phyloP scores from a whole-genome alignment of 768 basidiomycete species.

The Fibroporia radiculosa region DNA sequence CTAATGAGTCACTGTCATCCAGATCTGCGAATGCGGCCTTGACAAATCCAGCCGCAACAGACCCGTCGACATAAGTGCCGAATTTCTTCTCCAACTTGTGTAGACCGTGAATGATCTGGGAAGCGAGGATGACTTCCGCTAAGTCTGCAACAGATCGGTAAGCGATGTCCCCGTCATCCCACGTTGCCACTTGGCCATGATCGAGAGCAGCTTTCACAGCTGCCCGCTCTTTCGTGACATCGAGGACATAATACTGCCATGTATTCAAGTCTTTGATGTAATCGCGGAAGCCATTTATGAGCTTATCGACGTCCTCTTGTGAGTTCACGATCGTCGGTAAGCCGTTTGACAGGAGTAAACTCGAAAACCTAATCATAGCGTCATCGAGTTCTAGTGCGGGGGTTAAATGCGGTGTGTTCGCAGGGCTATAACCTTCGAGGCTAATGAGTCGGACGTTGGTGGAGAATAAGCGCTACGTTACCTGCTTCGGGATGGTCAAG shows the following conservation, averaged over 20 bases:
- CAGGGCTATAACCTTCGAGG: conserved; percentile 72
- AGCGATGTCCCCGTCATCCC: conserved; percentile 53
- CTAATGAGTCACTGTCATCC: conserved; percentile 43
- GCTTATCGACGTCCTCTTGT: conserved; percentile 55
- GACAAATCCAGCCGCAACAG: conserved; percentile 66
- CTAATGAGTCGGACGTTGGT: background rate
- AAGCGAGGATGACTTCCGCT: conserved; percentile 50
- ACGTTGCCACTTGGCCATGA: conserved; percentile 38
- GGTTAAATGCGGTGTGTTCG: conserved; percentile 84
- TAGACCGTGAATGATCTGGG: conserved; percentile 51
- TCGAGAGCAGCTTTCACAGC: conserved; percentile 48
- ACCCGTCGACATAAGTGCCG: conserved; percentile 54
- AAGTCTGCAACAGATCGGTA: conserved; percentile 59
- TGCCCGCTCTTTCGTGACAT: conserved; percentile 56
- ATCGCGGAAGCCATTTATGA: conserved; percentile 57
- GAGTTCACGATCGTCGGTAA: conserved; percentile 67
- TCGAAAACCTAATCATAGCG: conserved; percentile 77
- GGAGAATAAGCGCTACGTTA: conserved; percentile 24
- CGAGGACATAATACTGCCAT: conserved; percentile 94
- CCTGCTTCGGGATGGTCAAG: conserved; percentile 93
- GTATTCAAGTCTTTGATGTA: conserved; percentile 60
- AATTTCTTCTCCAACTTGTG: conserved; percentile 58
- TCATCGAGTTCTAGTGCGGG: conserved; percentile 91
- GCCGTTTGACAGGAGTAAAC: conserved; percentile 50
- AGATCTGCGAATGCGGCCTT: conserved; percentile 55